phyloP scores from a whole-genome alignment of 306 rosid genomes.

The Quercus aquifolioides region DNA sequence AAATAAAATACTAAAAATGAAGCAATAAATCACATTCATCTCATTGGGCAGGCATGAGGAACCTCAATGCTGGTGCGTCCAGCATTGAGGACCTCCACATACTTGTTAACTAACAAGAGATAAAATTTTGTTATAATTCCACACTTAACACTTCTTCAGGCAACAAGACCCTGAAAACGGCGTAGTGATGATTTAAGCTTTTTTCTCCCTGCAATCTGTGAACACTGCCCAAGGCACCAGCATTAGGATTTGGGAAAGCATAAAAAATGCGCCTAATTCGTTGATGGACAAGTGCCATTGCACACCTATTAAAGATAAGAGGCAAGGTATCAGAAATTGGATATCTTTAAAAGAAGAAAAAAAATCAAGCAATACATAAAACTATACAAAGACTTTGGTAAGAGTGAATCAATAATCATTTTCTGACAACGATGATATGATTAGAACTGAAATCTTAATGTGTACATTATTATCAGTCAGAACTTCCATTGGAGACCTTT shows the following conservation, averaged over 20 bases:
- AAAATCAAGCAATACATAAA: not conserved
- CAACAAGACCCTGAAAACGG: conserved; percentile 72
- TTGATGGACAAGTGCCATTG: conserved; percentile 95
- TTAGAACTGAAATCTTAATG: not conserved
- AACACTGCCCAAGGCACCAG: conserved; percentile 84
- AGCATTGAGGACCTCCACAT: not conserved
- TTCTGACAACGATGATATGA: not conserved
- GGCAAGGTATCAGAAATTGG: conserved; percentile 9
- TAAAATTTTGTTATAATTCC: not conserved
- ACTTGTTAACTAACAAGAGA: not conserved
- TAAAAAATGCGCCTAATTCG: conserved; percentile 83
- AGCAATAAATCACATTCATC: not conserved
- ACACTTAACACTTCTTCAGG: conserved; percentile 46
- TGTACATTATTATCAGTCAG: not conserved
- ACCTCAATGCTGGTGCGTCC: not conserved
- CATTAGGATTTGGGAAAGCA: conserved; percentile 71
- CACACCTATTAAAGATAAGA: conserved; percentile 59
- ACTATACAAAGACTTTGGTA: not conserved
- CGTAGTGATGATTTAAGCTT: conserved; percentile 91
- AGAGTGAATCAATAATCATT: not conserved
- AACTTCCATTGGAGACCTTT: not conserved
- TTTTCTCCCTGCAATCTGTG: conserved; percentile 81
- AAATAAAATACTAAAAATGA: not conserved
- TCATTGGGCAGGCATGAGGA: not conserved
- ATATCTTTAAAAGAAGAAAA: not conserved